These are phyloP conservation scores for Osmanthus fragrans DNA, from an alignment of 257 asterid species.

Conservation along the genomic window DNA sequence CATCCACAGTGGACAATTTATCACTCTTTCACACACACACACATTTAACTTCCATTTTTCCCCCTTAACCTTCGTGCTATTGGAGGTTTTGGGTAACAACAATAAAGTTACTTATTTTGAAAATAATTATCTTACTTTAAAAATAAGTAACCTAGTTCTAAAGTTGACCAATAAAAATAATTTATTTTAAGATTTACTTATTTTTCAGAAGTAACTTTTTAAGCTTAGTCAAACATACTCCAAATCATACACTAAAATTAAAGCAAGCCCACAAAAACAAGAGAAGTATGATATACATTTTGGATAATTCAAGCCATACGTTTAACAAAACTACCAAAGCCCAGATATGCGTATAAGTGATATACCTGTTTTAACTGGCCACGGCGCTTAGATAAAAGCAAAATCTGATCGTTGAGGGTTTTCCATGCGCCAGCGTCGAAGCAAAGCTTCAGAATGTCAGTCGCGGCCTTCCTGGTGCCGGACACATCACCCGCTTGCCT, in stretches of 20 bases:
- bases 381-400: constrained; percentile 86
- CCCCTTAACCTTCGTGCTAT: background rate
- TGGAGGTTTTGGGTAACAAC: background rate
- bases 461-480: constrained; percentile 79
- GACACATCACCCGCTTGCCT: constrained; percentile 86
- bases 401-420: constrained; percentile 84
- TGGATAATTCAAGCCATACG: constrained; percentile 12
- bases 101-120: no score
- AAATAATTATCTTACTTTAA: no score
- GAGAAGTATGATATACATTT: background rate
- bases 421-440: constrained; percentile 86
- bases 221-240: background rate
- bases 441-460: constrained; percentile 83
- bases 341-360: background rate
- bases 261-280: background rate
- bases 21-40: background rate
- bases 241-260: background rate
- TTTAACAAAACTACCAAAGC: background rate
- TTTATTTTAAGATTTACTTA: background rate
- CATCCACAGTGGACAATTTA: no score
- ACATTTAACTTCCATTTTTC: background rate
- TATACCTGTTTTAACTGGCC: constrained; percentile 92
- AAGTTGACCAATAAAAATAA: background rate
- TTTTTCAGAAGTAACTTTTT: background rate
- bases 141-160: background rate